Conservation (phyloP, 2,329 filamentous ascomycete genomes). For the Rhexocercosporidium sp. region DNA sequence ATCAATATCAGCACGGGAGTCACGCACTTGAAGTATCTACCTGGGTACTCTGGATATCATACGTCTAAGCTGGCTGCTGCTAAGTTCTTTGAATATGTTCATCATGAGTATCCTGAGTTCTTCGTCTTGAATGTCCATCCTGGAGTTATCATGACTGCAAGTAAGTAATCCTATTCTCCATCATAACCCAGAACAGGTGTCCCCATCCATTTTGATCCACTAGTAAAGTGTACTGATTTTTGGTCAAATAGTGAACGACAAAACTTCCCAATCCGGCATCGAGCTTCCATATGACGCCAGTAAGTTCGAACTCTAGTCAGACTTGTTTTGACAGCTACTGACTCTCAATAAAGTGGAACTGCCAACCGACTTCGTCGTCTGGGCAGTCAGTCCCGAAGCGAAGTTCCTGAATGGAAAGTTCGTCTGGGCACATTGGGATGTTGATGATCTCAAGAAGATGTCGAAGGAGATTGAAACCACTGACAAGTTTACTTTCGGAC, state of each 20-base stretch:
- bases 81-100: constrained; percentile 50
- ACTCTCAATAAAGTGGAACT: background rate
- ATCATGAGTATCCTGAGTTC: constrained; percentile 46
- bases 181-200: background rate
- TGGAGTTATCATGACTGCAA: constrained; percentile 12
- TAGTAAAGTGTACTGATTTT: background rate
- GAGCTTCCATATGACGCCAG: constrained; percentile 5
- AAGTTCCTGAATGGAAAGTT: constrained; percentile 51
- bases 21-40: constrained; percentile 10
- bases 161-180: background rate
- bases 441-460: constrained; percentile 51
- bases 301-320: background rate
- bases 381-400: constrained; percentile 41
- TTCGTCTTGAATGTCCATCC: constrained; percentile 43
- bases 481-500: constrained; percentile 14
- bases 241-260: background rate
- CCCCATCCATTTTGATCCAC: background rate
- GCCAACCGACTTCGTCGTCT: constrained; percentile 8
- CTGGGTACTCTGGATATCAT: constrained; percentile 23
- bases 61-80: constrained; percentile 49
- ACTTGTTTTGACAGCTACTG: background rate
- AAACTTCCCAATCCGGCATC: background rate
- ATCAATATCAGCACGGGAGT: constrained; percentile 17
- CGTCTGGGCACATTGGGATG: constrained; percentile 56
- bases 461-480: constrained; percentile 29